A percentile compares a stretch with the other conserved stretches of the same genome.
Evolutionary conservation across 1,284 basidiomycete genomes (phyloP).

Genomic region (Earliella scabrosa): DNA sequence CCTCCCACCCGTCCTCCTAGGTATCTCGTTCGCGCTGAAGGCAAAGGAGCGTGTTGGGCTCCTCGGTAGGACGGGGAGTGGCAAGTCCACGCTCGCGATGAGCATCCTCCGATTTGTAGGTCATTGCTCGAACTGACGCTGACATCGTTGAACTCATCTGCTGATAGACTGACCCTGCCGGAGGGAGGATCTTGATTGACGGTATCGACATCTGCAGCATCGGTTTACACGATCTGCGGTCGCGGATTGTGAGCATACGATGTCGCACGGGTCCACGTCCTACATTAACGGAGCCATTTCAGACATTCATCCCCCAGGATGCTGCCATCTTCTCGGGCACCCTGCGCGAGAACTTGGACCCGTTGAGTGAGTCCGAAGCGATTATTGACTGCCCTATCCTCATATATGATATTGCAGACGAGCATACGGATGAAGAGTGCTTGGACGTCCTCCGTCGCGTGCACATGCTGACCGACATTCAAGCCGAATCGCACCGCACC

Average conservation of each 20-base stretch:
- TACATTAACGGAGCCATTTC: no score
- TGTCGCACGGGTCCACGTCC: no score
- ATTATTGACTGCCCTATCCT: no score
- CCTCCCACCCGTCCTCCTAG: conserved; percentile 81
- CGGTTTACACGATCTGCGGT: conserved; percentile 84
- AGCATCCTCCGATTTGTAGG: conserved; percentile 84
- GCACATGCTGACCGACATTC: conserved; percentile 59
- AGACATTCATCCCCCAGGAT: conserved; percentile 86
- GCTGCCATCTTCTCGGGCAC: conserved; percentile 87
- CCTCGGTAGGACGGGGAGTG: conserved; percentile 77
- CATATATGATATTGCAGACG: conserved; percentile 47
- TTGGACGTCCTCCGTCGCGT: conserved; percentile 69
- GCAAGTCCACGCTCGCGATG: conserved; percentile 87
- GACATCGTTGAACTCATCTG: conserved; percentile 9
- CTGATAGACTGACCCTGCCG: conserved; percentile 72
- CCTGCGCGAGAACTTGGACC: conserved; percentile 86
- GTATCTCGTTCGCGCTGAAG: conserved; percentile 69
- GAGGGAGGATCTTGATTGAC: conserved; percentile 83
- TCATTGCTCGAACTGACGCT: neutral
- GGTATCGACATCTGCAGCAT: conserved; percentile 91
- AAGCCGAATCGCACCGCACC: conserved; percentile 47
- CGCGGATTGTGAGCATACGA: conserved; percentile 64
- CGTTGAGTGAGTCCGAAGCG: conserved; percentile 57
- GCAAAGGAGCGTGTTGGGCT: conserved; percentile 74
- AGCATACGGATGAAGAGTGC: conserved; percentile 83